Conservation (phyloP, 805 yeast species). For the Pichia phayaonensis region DNA sequence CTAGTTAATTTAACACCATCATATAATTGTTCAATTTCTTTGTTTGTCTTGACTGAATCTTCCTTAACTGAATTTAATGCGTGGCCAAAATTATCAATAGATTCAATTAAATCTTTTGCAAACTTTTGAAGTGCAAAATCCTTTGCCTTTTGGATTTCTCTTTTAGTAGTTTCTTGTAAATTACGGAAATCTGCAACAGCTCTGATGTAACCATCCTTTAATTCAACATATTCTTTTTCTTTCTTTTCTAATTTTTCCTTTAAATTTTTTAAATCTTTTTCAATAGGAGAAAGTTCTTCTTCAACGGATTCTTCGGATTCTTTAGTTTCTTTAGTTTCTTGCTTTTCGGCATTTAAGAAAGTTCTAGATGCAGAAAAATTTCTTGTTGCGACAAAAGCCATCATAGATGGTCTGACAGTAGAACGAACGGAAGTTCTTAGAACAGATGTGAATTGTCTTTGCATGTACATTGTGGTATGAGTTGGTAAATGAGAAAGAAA, state of each 20-base stretch:
- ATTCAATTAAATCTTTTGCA: constrained; percentile 82
- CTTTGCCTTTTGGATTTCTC: constrained; percentile 78
- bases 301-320: constrained; percentile 11
- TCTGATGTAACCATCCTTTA: constrained; percentile 76
- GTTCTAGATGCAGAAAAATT: constrained; percentile 17
- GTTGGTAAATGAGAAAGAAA: neutral
- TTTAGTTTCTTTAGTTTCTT: constrained; percentile 11
- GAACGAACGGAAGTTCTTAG: constrained; percentile 12
- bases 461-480: constrained; percentile 16
- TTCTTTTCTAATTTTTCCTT: constrained; percentile 50
- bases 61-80: constrained; percentile 68
- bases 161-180: constrained; percentile 82
- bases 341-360: constrained; percentile 26
- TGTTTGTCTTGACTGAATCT: constrained; percentile 49
- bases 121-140: constrained; percentile 90
- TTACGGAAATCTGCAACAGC: constrained; percentile 90
- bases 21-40: constrained; percentile 64
- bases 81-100: constrained; percentile 83
- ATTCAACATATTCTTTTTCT: constrained; percentile 67
- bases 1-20: constrained; percentile 91
- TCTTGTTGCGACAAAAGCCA: constrained; percentile 13
- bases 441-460: constrained; percentile 19
- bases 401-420: constrained; percentile 10
- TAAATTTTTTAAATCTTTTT: constrained; percentile 32
- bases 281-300: constrained; percentile 21